phyloP scores from a whole-genome alignment of 2,329 filamentous ascomycete genomes.

The Lomentospora prolificans region DNA sequence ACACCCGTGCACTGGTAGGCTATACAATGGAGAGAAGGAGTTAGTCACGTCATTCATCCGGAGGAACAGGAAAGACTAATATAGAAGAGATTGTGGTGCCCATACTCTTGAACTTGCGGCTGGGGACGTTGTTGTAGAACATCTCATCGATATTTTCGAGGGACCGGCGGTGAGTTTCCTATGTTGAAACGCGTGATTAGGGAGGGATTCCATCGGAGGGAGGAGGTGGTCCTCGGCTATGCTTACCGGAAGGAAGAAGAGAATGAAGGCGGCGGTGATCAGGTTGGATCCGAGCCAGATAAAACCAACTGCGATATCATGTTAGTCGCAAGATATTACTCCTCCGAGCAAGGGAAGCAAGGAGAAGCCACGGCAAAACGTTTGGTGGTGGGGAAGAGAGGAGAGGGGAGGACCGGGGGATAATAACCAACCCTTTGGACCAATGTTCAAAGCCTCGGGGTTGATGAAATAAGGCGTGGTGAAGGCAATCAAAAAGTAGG shows the following conservation, averaged over 20 bases:
- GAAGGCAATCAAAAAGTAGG: conserved; percentile 10
- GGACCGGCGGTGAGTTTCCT: conserved; percentile 11
- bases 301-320: conserved; percentile 9
- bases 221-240: not conserved
- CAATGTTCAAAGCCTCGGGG: conserved; percentile 10
- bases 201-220: not conserved
- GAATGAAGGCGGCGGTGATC: conserved; percentile 9
- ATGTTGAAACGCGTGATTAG: not conserved
- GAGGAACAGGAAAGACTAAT: not conserved
- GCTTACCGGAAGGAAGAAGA: conserved; percentile 11
- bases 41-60: conserved; percentile 2
- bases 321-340: conserved; percentile 4
- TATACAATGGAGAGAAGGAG: not conserved
- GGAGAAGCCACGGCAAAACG: not conserved
- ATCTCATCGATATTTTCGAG: conserved; percentile 11
- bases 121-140: conserved; percentile 10
- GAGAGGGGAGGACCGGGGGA: not conserved
- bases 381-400: not conserved
- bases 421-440: conserved; percentile 8
- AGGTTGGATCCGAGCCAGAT: conserved; percentile 11
- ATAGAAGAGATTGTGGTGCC: not conserved
- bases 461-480: conserved; percentile 11
- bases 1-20: conserved; percentile 10
- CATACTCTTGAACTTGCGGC: conserved; percentile 11
- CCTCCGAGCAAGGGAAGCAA: not conserved